These are phyloP conservation scores for Ganoderma leucocontextum DNA, from an alignment of 1,284 basidiomycete genomes.

Conservation along the genomic window DNA sequence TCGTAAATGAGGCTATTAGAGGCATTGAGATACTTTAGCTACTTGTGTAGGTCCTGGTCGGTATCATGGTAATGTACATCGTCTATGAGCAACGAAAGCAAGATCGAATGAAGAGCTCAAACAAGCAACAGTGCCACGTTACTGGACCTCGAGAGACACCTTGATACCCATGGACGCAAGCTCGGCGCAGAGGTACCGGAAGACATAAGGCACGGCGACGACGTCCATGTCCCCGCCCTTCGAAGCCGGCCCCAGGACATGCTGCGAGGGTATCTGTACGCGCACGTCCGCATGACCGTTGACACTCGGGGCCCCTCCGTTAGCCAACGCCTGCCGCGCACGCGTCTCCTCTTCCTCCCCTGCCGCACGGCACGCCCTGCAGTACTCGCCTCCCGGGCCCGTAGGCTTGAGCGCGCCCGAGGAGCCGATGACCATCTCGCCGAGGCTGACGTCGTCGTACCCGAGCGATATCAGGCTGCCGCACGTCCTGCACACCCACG, in stretches of 20 bases:
- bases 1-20: background rate
- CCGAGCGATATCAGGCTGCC: constrained; percentile 96
- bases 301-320: constrained; percentile 45
- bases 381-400: constrained; percentile 88
- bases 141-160: constrained; percentile 74
- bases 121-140: constrained; percentile 18
- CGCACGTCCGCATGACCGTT: constrained; percentile 57
- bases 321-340: constrained; percentile 61
- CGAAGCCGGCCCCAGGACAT: constrained; percentile 64
- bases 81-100: constrained; percentile 25
- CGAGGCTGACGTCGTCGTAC: constrained; percentile 85
- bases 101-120: background rate
- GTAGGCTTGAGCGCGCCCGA: constrained; percentile 59
- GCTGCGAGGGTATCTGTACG: constrained; percentile 69
- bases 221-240: constrained; percentile 90
- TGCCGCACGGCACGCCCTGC: constrained; percentile 84
- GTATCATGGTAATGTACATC: constrained; percentile 16
- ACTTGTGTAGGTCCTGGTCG: background rate
- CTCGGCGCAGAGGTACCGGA: constrained; percentile 88
- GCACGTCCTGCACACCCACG: constrained; percentile 97
- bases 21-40: background rate
- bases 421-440: constrained; percentile 64
- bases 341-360: constrained; percentile 69
- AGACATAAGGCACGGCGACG: constrained; percentile 95
- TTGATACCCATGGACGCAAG: constrained; percentile 88